Conservation (phyloP, 176 grass and related monocot species). For the Paspalum notatum region DNA sequence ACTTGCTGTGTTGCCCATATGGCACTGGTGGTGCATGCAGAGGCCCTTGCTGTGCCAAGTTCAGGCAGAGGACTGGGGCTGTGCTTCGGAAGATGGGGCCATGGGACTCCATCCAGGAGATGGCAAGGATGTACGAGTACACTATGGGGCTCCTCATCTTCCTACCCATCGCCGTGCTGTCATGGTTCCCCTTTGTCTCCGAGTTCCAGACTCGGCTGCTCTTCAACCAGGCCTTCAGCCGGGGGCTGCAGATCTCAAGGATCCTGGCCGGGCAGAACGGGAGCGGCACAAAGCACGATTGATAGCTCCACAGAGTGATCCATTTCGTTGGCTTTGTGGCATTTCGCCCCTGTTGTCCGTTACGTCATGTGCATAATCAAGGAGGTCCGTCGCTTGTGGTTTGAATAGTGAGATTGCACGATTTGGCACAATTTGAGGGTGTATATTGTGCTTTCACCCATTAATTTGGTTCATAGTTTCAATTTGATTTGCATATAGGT, state of each 20-base stretch:
- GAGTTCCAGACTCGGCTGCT: constrained; percentile 78
- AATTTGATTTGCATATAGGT: background rate
- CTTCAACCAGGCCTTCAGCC: constrained; percentile 82
- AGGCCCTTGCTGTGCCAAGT: constrained; percentile 52
- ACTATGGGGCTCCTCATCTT: constrained; percentile 68
- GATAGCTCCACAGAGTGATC: background rate
- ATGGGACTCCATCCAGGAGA: constrained; percentile 69
- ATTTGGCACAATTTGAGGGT: too few relatives aligned
- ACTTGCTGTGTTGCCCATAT: constrained; percentile 32
- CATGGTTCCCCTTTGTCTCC: constrained; percentile 78
- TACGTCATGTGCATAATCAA: background rate
- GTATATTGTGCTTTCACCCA: background rate
- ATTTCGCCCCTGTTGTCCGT: background rate
- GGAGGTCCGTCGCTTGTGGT: background rate
- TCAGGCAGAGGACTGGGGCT: constrained; percentile 51
- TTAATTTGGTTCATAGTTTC: background rate
- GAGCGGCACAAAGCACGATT: constrained; percentile 15
- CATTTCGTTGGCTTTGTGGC: background rate
- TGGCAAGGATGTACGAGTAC: constrained; percentile 73
- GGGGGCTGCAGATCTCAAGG: constrained; percentile 71
- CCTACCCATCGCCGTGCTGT: constrained; percentile 54
- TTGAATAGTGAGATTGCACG: background rate
- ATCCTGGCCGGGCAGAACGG: constrained; percentile 64
- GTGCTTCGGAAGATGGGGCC: constrained; percentile 51
- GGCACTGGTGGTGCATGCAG: constrained; percentile 33